These are phyloP conservation scores for Rehmannia glutinosa DNA, from an alignment of 257 asterid genomes.

Conservation along the genomic window DNA sequence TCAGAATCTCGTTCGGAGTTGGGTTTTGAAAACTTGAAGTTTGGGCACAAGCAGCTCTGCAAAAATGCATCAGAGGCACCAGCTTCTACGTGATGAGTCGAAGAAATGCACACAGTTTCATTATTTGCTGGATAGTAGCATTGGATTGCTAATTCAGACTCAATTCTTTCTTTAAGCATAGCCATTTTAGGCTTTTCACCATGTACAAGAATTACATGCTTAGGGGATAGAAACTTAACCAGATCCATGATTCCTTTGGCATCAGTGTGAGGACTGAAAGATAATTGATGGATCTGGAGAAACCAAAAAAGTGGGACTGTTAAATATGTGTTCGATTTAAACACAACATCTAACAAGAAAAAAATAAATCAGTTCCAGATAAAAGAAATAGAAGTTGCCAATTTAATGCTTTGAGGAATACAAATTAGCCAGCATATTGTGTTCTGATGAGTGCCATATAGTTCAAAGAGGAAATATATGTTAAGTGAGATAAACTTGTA, in stretches of 20 bases:
- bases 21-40: too few relatives aligned
- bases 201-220: too few relatives aligned
- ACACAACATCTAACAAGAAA: neutral
- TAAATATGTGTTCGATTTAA: neutral
- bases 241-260: constrained; percentile 94
- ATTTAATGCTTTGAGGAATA: neutral
- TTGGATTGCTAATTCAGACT: too few relatives aligned
- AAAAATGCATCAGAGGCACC: constrained; percentile 57
- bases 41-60: constrained; percentile 51
- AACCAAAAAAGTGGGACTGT: neutral
- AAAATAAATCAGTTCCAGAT: neutral
- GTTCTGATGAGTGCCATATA: neutral
- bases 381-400: neutral
- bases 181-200: too few relatives aligned
- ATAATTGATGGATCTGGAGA: constrained; percentile 47
- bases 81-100: constrained; percentile 50
- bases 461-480: neutral
- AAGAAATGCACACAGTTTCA: constrained; percentile 47
- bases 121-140: too few relatives aligned
- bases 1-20: too few relatives aligned
- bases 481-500: neutral
- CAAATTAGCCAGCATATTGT: neutral
- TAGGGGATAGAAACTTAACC: constrained; percentile 71
- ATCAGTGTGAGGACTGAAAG: constrained; percentile 92
- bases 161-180: too few relatives aligned